A percentile compares a stretch with the other conserved stretches of the same genome.
phyloP scores from a whole-genome alignment of 2,329 filamentous ascomycete species.

The Pezicula rhizophila region DNA sequence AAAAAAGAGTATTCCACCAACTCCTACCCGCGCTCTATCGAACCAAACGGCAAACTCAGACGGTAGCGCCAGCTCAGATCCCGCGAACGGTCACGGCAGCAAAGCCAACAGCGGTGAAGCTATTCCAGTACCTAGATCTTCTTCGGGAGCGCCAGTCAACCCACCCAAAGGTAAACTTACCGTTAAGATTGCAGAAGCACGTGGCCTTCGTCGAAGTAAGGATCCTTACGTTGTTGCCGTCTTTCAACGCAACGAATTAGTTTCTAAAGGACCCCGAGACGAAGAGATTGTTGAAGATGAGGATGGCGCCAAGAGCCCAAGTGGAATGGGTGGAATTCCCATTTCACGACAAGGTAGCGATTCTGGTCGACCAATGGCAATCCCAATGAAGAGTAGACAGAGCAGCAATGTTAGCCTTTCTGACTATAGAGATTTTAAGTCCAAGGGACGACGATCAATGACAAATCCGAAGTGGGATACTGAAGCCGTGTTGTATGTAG shows the following conservation, averaged over 20 bases:
- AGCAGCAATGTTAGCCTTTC: slow-evolving; percentile 87
- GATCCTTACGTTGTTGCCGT: slow-evolving; percentile 96
- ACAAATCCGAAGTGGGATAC: slow-evolving; percentile 94
- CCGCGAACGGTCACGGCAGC: slow-evolving; percentile 26
- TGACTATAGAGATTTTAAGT: slow-evolving; percentile 52
- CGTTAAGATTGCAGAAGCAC: slow-evolving; percentile 81
- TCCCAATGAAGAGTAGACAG: slow-evolving; percentile 93
- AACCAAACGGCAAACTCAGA: slow-evolving; percentile 47
- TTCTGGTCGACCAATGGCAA: slow-evolving; percentile 76
- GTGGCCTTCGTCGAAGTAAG: slow-evolving; percentile 72
- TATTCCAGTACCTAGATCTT: slow-evolving; percentile 24
- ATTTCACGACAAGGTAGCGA: slow-evolving; percentile 72
- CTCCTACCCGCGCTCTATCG: slow-evolving; percentile 76
- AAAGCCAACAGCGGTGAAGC: slow-evolving; percentile 38
- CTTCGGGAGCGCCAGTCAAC: slow-evolving; percentile 55
- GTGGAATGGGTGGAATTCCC: slow-evolving; percentile 45
- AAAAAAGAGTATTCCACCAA: slow-evolving; percentile 85
- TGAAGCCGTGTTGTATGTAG: slow-evolving; percentile 83
- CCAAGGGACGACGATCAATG: slow-evolving; percentile 53
- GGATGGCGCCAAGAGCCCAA: slow-evolving; percentile 47
- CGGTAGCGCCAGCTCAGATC: slow-evolving; percentile 27
- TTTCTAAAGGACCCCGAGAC: slow-evolving; percentile 74
- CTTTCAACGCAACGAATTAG: slow-evolving; percentile 94
- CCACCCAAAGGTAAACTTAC: slow-evolving; percentile 80
- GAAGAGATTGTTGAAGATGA: slow-evolving; percentile 56